Base-by-base conservation (phyloP, 805 yeast species). In the Wickerhamia fluorescens region DNA sequence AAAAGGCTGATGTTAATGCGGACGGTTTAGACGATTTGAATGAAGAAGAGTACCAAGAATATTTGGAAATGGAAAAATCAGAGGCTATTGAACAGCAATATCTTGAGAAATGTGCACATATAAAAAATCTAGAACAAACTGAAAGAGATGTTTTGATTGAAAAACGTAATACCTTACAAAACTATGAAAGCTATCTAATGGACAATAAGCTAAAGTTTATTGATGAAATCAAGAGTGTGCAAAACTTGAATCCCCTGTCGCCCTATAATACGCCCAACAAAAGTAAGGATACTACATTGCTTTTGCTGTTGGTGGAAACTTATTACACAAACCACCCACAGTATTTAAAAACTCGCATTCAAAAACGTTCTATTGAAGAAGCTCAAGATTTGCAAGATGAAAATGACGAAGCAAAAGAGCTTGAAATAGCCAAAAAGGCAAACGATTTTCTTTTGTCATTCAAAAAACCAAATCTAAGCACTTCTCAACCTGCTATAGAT, bases 261-360 rank as follows among this genome's bases (percentile, higher is more conserved):
- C 14, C 29, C 14, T 19, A 56, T 21, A 16, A 30, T 15, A 15
- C 23, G 9, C 20, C 10, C 10, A 27, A 24, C 14, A 25, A 13
- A 7, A 30, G 24, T 16, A 18, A 24, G 10, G 20, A 19, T 7
- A 20, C 30, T 11, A 8, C 40, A 8, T 29, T 23, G 6, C 25
- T 32, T 27, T 26, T 42, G 40, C 16, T 58, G 7, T 18, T 18
- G 20, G 7, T 18, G 20, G 9, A 10, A 8, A 7, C 7, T 35
- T 70, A 69, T 36, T 61, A 57, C 36, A 44, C 48, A 3, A 61
- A 68, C 32, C 71, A 66, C 34, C 44, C 63, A 14, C 66, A 61
- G 29, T 73, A 71, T 36, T 33, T 65, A 12, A 60, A 61, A 9
- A 38, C 44, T 23, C 49, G 79, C 36, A 47, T 49, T 12, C 45